Evolutionary conservation across 768 basidiomycete genomes (phyloP).

Genomic region (Strobilomyces confusus): DNA sequence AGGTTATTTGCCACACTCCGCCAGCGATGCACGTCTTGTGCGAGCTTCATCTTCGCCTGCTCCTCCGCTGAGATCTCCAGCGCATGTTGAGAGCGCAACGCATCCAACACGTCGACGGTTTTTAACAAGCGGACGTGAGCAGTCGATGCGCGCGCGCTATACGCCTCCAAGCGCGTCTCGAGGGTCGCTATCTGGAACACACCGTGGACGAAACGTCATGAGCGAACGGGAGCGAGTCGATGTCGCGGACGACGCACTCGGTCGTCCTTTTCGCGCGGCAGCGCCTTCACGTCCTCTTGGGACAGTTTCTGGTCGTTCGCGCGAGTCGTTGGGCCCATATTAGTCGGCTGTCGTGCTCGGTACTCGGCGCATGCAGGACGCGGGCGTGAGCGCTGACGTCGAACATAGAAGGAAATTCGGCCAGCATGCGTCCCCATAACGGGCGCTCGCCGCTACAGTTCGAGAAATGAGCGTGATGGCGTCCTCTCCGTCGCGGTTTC

Average conservation of each 20-base stretch:
- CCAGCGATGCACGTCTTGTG: constrained; percentile 37
- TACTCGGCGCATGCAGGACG: constrained; percentile 6
- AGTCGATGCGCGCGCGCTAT: constrained; percentile 38
- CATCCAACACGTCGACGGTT: constrained; percentile 50
- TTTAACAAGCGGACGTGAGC: constrained; percentile 44
- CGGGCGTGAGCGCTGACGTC: not conserved
- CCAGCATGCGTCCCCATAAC: not conserved
- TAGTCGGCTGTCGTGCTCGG: not conserved
- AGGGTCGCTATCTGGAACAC: constrained; percentile 28
- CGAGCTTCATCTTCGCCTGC: constrained; percentile 32
- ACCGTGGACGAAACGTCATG: not conserved
- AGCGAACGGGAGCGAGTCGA: not conserved
- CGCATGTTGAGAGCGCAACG: constrained; percentile 36
- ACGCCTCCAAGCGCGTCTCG: constrained; percentile 32
- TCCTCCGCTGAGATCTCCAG: constrained; percentile 37
- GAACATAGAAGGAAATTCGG: constrained; percentile 18
- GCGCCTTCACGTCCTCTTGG: constrained; percentile 17
- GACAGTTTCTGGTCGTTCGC: constrained; percentile 13
- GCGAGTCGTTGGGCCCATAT: constrained; percentile 24
- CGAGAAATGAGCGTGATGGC: not conserved
- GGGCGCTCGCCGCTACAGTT: too few relatives aligned
- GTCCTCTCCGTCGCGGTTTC: not conserved
- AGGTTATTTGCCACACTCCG: constrained; percentile 28
- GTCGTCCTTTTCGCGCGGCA: constrained; percentile 25
- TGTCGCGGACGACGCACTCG: constrained; percentile 12